Base-by-base conservation (phyloP, 768 basidiomycete genomes). In the Cubamyces sp. region DNA sequence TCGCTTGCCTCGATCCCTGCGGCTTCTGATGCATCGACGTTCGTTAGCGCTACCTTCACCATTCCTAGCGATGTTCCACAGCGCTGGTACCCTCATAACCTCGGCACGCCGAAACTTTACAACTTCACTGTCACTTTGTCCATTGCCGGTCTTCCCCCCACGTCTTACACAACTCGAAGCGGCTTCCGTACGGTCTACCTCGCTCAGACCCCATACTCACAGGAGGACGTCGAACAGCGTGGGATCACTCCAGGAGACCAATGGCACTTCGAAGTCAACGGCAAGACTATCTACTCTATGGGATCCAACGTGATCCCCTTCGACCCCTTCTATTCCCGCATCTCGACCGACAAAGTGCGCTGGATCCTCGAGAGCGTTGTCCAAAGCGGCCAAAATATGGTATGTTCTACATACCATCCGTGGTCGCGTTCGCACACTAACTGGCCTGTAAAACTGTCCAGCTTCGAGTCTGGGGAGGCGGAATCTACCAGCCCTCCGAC, bases 391-490 rank as follows among this genome's bases (percentile, higher is more conserved):
- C 85, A 86, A 70, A 86, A 86, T 61, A 85, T 84, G 84, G 84
- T 85, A 54, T 14, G 77, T 72, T 3, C 21, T 21, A 16, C 26
- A 4, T 52, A 14, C 23, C 47, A 3, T n/a, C 6, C 14, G 3
- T 49, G 11, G 23, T 0, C 23, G 18, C 59, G 16, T 25, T 37
- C 18, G 40, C 9, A 7, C 34, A 34, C 34, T 34, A 34, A 34
- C 9, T 11, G 34, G 1, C 30, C 5, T 8, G 7, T 15, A 25
- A n/a, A 8, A 40, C 11, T 21, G 3, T 2, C 18, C 37, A 86
- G 84, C 70, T 86, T n/a, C 82, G 85, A 16, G 74, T 87, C 9
- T 87, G 84, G 85, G 84, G 84, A 39, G 84, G 85, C 1, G 85
- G 85, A 2, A 70, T 67, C 26, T 73, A 71, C 61, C 74, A 73